These are phyloP conservation scores for Tetraselmis chui DNA, from an alignment of 139 green algal species.

Conservation along the genomic window DNA sequence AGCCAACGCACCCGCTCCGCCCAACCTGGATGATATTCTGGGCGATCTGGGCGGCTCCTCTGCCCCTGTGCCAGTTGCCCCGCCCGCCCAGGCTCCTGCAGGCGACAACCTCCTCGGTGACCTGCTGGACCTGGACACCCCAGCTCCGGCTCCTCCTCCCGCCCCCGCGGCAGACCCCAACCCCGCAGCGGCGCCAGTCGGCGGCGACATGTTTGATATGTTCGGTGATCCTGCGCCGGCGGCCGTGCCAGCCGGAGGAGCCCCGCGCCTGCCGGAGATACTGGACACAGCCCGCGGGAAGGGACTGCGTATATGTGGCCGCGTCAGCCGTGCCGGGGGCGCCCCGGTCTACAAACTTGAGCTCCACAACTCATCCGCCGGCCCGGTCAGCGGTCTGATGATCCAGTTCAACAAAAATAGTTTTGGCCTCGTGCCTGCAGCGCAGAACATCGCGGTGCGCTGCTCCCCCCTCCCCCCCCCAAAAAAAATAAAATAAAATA, in stretches of 20 bases:
- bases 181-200: conserved; percentile 7
- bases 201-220: conserved; percentile 26
- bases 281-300: conserved; percentile 60
- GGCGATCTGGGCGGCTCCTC: neutral
- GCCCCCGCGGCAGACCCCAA: neutral
- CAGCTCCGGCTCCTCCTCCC: too few relatives aligned
- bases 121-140: conserved; percentile 56
- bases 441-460: conserved; percentile 36
- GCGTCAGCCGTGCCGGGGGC: neutral
- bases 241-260: conserved; percentile 9
- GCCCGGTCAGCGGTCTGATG: conserved; percentile 80
- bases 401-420: conserved; percentile 92
- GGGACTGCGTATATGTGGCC: conserved; percentile 64
- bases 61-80: neutral
- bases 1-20: neutral
- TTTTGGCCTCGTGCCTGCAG: conserved; percentile 69
- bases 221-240: conserved; percentile 18
- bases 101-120: conserved; percentile 53
- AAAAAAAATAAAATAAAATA: too few relatives aligned
- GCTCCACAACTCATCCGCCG: conserved; percentile 50
- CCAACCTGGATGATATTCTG: conserved; percentile 2
- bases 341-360: conserved; percentile 54
- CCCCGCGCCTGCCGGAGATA: conserved; percentile 46
- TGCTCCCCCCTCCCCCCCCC: too few relatives aligned
- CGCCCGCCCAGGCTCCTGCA: conserved; percentile 12